Percentiles rank a stretch among this genome's conserved stretches.
phyloP scores from a whole-genome alignment of 129 eudicot species.

The Helichrysum umbraculigerum region DNA sequence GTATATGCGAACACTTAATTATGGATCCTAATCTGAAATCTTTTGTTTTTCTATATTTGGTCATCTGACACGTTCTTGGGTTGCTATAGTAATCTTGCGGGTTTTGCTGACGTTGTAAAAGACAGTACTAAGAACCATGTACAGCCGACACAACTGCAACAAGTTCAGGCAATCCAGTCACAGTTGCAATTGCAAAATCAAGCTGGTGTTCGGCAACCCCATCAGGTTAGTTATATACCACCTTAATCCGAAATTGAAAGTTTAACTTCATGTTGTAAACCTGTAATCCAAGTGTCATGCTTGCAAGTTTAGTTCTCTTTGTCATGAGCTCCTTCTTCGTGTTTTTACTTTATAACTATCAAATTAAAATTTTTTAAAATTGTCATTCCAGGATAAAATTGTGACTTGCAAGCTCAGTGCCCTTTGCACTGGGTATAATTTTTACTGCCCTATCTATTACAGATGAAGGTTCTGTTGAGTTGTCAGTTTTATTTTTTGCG shows the following conservation, averaged over 20 bases:
- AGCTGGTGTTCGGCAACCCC: slow-evolving; percentile 60
- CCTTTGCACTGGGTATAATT: too few species aligned
- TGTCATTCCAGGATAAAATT: too few species aligned
- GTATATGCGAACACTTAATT: background rate
- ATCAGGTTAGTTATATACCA: slow-evolving; percentile 52
- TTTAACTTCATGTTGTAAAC: background rate
- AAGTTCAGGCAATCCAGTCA: slow-evolving; percentile 64
- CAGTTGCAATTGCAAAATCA: slow-evolving; percentile 67
- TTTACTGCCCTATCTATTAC: background rate
- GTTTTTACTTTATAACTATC: background rate
- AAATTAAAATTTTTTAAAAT: background rate
- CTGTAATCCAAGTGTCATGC: background rate
- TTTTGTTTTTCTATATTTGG: slow-evolving; percentile 13
- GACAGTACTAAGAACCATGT: slow-evolving; percentile 62
- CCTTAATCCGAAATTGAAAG: background rate
- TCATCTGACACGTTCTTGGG: slow-evolving; percentile 26
- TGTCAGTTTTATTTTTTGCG: background rate
- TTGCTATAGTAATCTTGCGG: slow-evolving; percentile 61
- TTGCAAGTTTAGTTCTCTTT: background rate
- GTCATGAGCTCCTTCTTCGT: background rate
- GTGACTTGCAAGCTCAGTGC: too few species aligned
- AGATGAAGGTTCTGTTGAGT: background rate
- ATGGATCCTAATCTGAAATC: background rate
- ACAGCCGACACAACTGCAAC: slow-evolving; percentile 60
- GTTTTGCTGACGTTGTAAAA: slow-evolving; percentile 74